A percentile compares a stretch with the other conserved stretches of the same genome.
Conservation (phyloP, 2,329 filamentous ascomycete species). For the Madurella mycetomatis region DNA sequence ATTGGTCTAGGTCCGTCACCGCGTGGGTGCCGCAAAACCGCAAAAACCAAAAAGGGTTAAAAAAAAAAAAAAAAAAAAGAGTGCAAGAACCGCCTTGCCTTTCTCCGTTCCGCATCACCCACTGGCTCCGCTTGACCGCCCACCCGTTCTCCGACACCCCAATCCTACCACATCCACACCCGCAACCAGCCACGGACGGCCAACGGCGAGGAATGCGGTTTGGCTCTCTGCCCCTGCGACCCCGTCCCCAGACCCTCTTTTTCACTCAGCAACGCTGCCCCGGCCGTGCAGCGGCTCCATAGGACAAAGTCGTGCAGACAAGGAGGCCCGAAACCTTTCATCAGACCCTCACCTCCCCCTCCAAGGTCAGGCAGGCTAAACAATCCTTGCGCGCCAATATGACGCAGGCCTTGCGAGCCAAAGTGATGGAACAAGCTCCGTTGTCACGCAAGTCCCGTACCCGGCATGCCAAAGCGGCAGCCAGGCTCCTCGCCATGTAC, state of each 20-base stretch:
- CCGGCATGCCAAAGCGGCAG: conserved; percentile 32
- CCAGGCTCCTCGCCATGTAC: conserved; percentile 21
- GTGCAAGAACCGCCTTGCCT: not conserved
- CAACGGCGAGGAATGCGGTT: conserved; percentile 14
- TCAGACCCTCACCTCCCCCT: conserved; percentile 17
- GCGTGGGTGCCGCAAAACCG: no score
- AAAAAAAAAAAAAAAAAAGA: not conserved
- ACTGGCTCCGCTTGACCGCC: conserved; percentile 27
- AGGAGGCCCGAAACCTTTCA: conserved; percentile 25
- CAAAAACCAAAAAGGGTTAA: not conserved
- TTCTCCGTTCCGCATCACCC: conserved; percentile 12
- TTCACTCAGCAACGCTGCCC: conserved; percentile 4
- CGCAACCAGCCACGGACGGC: conserved; percentile 21
- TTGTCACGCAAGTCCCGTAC: conserved; percentile 29
- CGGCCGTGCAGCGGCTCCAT: conserved; percentile 23
- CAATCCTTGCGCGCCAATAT: conserved; percentile 31
- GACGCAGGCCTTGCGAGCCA: conserved; percentile 31
- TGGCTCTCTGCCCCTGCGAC: conserved; percentile 20
- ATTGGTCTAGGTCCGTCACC: no score
- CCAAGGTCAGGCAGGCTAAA: conserved; percentile 24
- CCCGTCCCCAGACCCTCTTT: conserved; percentile 11
- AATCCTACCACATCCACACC: conserved; percentile 14
- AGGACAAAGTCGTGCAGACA: conserved; percentile 12
- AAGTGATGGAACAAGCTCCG: conserved; percentile 30
- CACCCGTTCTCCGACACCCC: conserved; percentile 12